Evolutionary conservation across 2,329 filamentous ascomycete species (phyloP), one percentile per base, ranked within the genome.

Genomic region (Fusarium sp.): DNA sequence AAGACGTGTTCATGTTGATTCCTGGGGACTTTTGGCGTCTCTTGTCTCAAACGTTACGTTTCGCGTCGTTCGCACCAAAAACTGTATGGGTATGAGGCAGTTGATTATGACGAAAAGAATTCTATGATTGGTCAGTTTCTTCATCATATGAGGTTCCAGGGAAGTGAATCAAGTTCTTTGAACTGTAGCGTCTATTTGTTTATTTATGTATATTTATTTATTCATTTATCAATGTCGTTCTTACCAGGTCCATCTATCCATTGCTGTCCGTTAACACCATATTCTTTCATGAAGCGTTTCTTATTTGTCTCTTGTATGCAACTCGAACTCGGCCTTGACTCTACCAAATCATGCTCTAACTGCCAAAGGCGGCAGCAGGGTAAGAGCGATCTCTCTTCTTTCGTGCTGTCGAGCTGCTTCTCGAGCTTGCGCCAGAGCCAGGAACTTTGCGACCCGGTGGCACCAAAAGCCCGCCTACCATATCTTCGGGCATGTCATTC

Each of bases 401-500:
- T 40, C 84, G 79, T 18, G 76, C 80, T 3, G 81, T 77, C 2
- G 84, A 87, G 76, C 83, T 88, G 74, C 87, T 88, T 53, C 86
- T 81, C 29, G 87, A 89, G 73, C 84, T 87, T 1, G 83, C 77
- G 18, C 77, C 78, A 3, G 83, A 84, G 0, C 68, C 75, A 2
- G 76, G 68, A 33, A 58, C 72, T 57, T 62, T 77, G 44, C 73
- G 72, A 4, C 71, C 77, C 57, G 72, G 77, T 64, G 73, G 75
- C 9, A 58, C 73, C n/a, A 75, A 74, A 38, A 78, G 69, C 3
- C 76, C 62, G 18, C 77, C 74, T 10, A 84, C 77, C 86, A 90
- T 89, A 56, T 90, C 88, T 9, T 82, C 81, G 0, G 88, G 88
- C 9, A 90, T 73, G 74, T 90, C 88, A 77, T 90, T 90, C 88